Evolutionary conservation across 2,329 filamentous ascomycete species (phyloP).

Genomic region (Endocalyx cinctus): DNA sequence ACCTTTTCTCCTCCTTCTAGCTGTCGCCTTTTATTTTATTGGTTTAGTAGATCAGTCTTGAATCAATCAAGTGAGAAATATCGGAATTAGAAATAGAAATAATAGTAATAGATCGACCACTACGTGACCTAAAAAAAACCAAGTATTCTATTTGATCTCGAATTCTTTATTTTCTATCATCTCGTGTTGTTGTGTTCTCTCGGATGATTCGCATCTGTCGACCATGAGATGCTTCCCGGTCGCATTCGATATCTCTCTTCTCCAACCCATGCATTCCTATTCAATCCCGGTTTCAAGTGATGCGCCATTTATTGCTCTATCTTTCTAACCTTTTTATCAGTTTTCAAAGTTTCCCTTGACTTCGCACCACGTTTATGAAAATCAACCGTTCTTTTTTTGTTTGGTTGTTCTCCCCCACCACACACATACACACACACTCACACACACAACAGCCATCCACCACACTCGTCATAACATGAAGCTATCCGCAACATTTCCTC

Average conservation of each 20-base stretch:
- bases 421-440: too few relatives aligned
- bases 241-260: slow-evolving; percentile 18
- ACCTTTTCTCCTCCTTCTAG: slow-evolving; percentile 16
- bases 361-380: too few relatives aligned
- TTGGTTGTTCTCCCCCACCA: too few relatives aligned
- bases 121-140: slow-evolving; percentile 6
- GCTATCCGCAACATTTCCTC: too few relatives aligned
- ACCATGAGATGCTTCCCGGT: slow-evolving; percentile 12
- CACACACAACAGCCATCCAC: too few relatives aligned
- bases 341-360: too few relatives aligned
- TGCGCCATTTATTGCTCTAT: slow-evolving; percentile 12
- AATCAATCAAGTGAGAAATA: slow-evolving; percentile 16
- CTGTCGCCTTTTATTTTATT: too few relatives aligned
- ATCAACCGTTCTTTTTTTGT: too few relatives aligned
- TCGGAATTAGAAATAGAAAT: not conserved
- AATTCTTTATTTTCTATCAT: slow-evolving; percentile 6
- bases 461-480: too few relatives aligned
- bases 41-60: slow-evolving; percentile 22
- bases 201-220: slow-evolving; percentile 15
- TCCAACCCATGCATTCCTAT: slow-evolving; percentile 13
- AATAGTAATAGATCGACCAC: slow-evolving; percentile 3
- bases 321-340: slow-evolving; percentile 1
- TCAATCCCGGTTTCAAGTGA: slow-evolving; percentile 6
- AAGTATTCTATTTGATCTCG: slow-evolving; percentile 14
- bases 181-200: too few relatives aligned